Percentiles rank a stretch among this genome's conserved stretches.
phyloP scores from a whole-genome alignment of 306 rosid species.

The Cicer pinnatifidum region DNA sequence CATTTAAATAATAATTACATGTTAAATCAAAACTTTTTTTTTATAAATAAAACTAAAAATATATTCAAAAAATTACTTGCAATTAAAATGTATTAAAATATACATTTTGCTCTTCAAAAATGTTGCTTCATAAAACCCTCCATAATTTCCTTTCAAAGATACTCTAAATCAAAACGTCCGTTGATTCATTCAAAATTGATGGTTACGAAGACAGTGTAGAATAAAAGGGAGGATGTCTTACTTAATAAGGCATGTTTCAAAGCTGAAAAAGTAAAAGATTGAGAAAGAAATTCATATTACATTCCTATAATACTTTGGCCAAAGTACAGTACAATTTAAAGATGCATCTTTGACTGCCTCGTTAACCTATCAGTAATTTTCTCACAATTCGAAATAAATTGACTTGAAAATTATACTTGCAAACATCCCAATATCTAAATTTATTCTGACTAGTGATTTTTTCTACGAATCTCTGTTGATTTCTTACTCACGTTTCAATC shows the following conservation, averaged over 20 bases:
- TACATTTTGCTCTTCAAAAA: too few relatives aligned
- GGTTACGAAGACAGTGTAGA: constrained; percentile 19
- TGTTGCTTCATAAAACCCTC: too few relatives aligned
- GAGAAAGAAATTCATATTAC: constrained; percentile 47
- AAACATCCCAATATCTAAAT: background rate
- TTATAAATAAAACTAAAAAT: too few relatives aligned
- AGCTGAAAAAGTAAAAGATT: constrained; percentile 53
- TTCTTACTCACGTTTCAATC: too few relatives aligned
- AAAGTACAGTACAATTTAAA: constrained; percentile 62
- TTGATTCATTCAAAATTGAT: background rate
- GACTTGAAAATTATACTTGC: background rate
- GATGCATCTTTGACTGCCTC: constrained; percentile 64
- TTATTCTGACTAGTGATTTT: too few relatives aligned
- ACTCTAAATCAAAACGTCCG: background rate
- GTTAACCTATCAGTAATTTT: constrained; percentile 12
- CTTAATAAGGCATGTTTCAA: constrained; percentile 45
- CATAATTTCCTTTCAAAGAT: too few relatives aligned
- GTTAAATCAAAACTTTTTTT: too few relatives aligned
- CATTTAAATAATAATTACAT: too few relatives aligned
- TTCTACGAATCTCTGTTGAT: too few relatives aligned
- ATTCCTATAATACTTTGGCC: constrained; percentile 52
- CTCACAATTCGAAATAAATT: background rate
- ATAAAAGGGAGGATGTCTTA: constrained; percentile 28
- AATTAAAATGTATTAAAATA: too few relatives aligned
- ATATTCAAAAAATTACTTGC: too few relatives aligned